Percentiles rank a stretch among this genome's conserved stretches.
Conservation (phyloP, 139 green algal species). For the Chlamydomonas asymmetrica region DNA sequence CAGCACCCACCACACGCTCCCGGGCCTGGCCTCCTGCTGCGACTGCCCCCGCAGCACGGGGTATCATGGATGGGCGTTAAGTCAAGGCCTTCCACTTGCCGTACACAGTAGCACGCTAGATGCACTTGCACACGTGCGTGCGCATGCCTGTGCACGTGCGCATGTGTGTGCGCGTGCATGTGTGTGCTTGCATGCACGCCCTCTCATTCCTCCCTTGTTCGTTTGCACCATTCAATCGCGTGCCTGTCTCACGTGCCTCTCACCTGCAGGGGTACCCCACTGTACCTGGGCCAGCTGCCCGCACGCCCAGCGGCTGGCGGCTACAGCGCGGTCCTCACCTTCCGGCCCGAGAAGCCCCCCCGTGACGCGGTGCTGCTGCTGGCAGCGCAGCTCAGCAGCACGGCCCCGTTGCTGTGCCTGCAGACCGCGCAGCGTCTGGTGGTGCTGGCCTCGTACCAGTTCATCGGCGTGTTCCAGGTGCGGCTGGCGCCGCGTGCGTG, state of each 20-base stretch:
- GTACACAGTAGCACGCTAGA: neutral
- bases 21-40: no score
- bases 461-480: constrained; percentile 47
- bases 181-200: neutral
- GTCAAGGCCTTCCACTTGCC: no score
- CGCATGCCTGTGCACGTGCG: neutral
- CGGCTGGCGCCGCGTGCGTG: no score
- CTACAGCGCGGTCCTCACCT: constrained; percentile 65
- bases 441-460: constrained; percentile 32
- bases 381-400: constrained; percentile 45
- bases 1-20: no score
- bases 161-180: neutral
- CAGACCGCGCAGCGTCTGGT: constrained; percentile 41
- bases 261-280: constrained; percentile 25
- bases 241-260: neutral
- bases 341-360: constrained; percentile 49
- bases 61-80: no score
- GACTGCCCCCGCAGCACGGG: no score
- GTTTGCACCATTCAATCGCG: neutral
- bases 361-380: constrained; percentile 50
- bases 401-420: constrained; percentile 53
- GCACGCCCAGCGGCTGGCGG: constrained; percentile 28
- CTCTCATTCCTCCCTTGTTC: neutral
- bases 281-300: constrained; percentile 65
- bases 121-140: neutral